Conservation (phyloP, 2,329 filamentous ascomycete species). For the Arthroderma sp. region DNA sequence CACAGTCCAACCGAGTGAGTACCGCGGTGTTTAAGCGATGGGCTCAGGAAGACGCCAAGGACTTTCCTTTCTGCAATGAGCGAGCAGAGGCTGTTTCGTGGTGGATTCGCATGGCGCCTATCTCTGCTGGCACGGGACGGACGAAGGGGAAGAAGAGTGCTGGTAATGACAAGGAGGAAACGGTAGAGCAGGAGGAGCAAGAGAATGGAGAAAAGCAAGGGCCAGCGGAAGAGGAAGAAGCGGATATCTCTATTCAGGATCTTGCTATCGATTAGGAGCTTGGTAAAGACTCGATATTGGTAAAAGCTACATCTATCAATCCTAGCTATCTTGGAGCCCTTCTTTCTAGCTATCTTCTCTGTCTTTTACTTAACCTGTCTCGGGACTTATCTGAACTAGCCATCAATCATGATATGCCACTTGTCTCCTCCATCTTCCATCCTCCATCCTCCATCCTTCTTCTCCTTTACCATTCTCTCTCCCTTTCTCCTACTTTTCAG, state of each 20-base stretch:
- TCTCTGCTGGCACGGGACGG: slow-evolving; percentile 12
- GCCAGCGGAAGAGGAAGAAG: slow-evolving; percentile 1
- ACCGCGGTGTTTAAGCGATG: slow-evolving; percentile 40
- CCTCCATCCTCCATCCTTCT: too few species aligned
- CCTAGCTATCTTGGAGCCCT: too few species aligned
- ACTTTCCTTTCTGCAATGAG: slow-evolving; percentile 59
- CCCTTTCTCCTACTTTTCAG: neutral
- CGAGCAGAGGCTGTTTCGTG: slow-evolving; percentile 55
- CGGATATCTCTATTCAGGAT: neutral
- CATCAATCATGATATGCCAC: neutral
- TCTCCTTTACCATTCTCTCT: neutral
- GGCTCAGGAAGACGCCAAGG: slow-evolving; percentile 53
- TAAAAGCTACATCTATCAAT: too few species aligned
- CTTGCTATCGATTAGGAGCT: neutral
- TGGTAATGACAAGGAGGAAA: slow-evolving; percentile 6
- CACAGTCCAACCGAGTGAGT: slow-evolving; percentile 31
- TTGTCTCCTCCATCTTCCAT: neutral
- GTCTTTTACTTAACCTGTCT: neutral
- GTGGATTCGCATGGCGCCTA: slow-evolving; percentile 55
- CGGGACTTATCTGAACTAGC: neutral
- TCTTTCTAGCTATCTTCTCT: neutral
- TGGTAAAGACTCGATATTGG: neutral
- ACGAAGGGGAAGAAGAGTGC: slow-evolving; percentile 11
- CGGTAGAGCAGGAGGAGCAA: neutral
- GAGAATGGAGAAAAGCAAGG: neutral